Conservation (phyloP, 2,329 filamentous ascomycete species). For the Davidsoniella eucalypti region DNA sequence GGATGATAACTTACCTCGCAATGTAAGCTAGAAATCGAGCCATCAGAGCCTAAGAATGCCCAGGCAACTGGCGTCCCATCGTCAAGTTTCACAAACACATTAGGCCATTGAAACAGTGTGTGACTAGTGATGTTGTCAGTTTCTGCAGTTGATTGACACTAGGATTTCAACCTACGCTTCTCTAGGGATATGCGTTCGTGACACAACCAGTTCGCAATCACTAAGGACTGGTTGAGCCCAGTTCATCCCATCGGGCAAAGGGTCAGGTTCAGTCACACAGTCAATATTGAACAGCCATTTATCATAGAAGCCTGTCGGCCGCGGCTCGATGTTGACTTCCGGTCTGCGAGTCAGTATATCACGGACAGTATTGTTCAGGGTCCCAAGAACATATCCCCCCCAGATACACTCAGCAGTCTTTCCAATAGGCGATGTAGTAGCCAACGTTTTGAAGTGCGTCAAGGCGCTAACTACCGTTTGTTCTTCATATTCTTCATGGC, state of each 20-base stretch:
- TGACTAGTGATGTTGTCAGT: conserved; percentile 18
- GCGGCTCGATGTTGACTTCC: conserved; percentile 8
- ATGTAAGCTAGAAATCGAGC: conserved; percentile 42
- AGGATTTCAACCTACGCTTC: conserved; percentile 26
- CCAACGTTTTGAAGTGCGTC: conserved; percentile 18
- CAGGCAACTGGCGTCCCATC: conserved; percentile 41
- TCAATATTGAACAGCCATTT: conserved; percentile 42
- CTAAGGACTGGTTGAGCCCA: conserved; percentile 37
- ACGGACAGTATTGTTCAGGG: conserved; percentile 20
- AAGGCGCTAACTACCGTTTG: conserved; percentile 21
- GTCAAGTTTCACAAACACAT: conserved; percentile 27
- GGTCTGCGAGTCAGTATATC: conserved; percentile 13
- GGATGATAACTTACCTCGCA: conserved; percentile 25
- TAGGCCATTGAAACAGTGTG: conserved; percentile 29
- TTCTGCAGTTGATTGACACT: neutral
- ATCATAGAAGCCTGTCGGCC: conserved; percentile 23
- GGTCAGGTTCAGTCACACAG: conserved; percentile 23
- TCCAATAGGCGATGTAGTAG: conserved; percentile 14
- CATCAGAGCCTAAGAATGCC: conserved; percentile 46
- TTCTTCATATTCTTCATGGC: conserved; percentile 17
- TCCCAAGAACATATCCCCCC: conserved; percentile 22
- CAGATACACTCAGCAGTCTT: conserved; percentile 13
- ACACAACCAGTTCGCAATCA: conserved; percentile 39
- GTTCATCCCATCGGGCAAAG: conserved; percentile 29
- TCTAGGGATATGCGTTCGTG: conserved; percentile 39